Evolutionary conservation across 345 rosid genomes (phyloP).

Genomic region (Brassica rapa): DNA sequence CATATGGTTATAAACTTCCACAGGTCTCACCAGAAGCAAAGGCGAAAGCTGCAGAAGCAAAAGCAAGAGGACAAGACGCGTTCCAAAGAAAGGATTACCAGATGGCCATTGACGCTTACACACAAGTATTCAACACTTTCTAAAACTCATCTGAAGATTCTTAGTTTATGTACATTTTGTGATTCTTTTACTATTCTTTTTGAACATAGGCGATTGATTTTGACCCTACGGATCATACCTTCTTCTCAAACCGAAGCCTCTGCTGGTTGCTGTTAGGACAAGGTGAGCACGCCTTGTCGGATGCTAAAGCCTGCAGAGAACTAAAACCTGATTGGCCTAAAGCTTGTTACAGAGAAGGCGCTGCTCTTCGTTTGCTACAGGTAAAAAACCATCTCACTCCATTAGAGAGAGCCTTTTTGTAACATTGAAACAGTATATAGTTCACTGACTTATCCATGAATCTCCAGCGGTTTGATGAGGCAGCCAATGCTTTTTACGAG

Average conservation of each 20-base stretch:
- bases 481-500: conserved; percentile 80
- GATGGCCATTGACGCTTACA: conserved; percentile 70
- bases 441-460: neutral
- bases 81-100: conserved; percentile 60
- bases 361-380: conserved; percentile 77
- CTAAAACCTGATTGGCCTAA: conserved; percentile 81
- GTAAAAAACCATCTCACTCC: conserved; percentile 32
- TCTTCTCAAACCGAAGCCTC: conserved; percentile 86
- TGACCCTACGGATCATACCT: conserved; percentile 71
- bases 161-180: neutral
- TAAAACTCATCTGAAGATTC: neutral
- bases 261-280: conserved; percentile 79
- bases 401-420: neutral
- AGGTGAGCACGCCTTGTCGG: conserved; percentile 75
- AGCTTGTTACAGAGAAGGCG: conserved; percentile 92
- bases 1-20: neutral
- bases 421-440: neutral
- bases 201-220: conserved; percentile 75
- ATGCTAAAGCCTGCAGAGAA: conserved; percentile 75
- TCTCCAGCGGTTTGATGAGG: conserved; percentile 78
- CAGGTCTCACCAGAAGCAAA: conserved; percentile 80
- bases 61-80: conserved; percentile 88
- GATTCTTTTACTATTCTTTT: conserved; percentile 3
- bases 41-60: conserved; percentile 83
- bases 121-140: conserved; percentile 57